Conservation (phyloP, 1,284 basidiomycete genomes). For the Microbotryum scabiosae region DNA sequence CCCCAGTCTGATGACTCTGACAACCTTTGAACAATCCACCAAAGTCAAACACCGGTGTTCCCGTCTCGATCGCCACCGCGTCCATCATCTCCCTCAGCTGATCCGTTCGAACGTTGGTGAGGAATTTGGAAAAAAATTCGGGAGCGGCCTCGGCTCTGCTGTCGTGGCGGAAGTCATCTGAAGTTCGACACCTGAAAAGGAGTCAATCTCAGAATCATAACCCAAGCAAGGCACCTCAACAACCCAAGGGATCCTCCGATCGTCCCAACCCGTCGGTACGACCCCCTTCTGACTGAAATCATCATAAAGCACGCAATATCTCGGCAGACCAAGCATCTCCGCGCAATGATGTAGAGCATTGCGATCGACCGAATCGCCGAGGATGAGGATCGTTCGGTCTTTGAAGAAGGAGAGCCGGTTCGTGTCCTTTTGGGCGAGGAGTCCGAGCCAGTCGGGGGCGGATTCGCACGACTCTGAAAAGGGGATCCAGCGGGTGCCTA, state of each 20-base stretch:
- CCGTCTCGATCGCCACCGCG: conserved; percentile 24
- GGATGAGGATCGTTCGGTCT: conserved; percentile 33
- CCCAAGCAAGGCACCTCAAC: conserved; percentile 29
- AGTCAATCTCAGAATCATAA: neutral
- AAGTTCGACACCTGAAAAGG: neutral
- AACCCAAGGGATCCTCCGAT: conserved; percentile 27
- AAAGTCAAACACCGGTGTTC: conserved; percentile 32
- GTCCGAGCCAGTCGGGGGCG: conserved; percentile 30
- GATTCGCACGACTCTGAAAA: conserved; percentile 28
- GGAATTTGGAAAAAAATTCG: conserved; percentile 33
- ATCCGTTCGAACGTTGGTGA: conserved; percentile 33
- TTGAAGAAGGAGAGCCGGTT: conserved; percentile 26
- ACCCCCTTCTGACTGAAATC: conserved; percentile 24
- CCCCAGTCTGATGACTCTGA: conserved; percentile 31
- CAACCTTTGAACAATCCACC: conserved; percentile 35
- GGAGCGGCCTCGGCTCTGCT: conserved; percentile 10
- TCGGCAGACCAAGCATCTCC: conserved; percentile 24
- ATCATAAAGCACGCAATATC: conserved; percentile 27
- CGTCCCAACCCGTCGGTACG: conserved; percentile 28
- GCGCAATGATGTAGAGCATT: conserved; percentile 33
- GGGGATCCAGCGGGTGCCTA: conserved; percentile 29
- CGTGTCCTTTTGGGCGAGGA: conserved; percentile 14
- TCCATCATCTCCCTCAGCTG: conserved; percentile 35
- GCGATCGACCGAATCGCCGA: conserved; percentile 36
- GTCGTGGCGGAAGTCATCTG: conserved; percentile 29